Evolutionary conservation across 345 rosid genomes (phyloP).

Genomic region (Clausena lansium): DNA sequence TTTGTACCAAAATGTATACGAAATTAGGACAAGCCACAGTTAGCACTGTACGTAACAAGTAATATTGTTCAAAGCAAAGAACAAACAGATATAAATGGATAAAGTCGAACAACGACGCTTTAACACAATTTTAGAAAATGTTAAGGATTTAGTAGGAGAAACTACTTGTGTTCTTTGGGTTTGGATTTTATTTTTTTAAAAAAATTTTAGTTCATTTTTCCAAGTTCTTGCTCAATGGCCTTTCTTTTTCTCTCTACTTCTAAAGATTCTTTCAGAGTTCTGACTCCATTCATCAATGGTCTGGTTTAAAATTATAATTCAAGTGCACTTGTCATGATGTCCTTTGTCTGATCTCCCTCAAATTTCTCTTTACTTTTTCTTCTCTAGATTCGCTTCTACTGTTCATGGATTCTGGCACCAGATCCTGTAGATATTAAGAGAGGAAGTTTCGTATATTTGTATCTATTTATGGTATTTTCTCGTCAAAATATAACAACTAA

Average conservation of each 20-base stretch:
- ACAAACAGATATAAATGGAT: not conserved
- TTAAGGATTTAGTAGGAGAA: not conserved
- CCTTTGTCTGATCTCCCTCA: not conserved
- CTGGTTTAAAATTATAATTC: not conserved
- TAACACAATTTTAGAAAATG: not conserved
- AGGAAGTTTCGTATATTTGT: too few relatives aligned
- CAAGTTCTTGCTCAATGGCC: not conserved
- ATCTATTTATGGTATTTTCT: too few relatives aligned
- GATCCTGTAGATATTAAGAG: too few relatives aligned
- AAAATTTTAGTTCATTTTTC: not conserved
- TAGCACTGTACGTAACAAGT: not conserved
- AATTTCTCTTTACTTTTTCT: not conserved
- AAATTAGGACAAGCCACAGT: not conserved
- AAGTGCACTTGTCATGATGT: not conserved
- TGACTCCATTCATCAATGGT: not conserved
- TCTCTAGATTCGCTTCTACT: not conserved
- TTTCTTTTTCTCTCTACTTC: not conserved
- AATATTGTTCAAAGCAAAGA: not conserved
- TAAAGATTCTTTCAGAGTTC: slow-evolving; percentile 7
- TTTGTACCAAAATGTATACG: not conserved
- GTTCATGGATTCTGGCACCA: not conserved
- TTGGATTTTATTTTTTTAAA: not conserved
- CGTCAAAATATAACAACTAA: too few relatives aligned
- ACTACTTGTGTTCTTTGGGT: not conserved
- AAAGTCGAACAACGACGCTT: not conserved